Evolutionary conservation across 179 eudicot genomes (phyloP).

Genomic region (Spinacia oleracea): DNA sequence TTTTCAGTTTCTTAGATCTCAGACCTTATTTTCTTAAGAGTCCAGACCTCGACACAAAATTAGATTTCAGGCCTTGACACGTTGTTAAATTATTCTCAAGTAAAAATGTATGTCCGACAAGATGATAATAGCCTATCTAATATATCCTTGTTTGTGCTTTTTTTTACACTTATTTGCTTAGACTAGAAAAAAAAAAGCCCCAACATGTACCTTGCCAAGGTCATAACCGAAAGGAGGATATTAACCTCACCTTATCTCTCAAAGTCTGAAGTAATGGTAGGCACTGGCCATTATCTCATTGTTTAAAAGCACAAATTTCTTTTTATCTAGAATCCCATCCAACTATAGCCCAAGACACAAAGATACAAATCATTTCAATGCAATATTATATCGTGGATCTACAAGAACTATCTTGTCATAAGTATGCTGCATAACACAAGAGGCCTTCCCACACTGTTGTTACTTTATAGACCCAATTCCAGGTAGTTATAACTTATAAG

Average conservation of each 20-base stretch:
- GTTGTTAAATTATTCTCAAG: neutral
- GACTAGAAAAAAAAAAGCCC: too few species aligned
- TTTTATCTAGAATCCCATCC: neutral
- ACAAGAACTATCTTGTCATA: neutral
- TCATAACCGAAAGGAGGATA: neutral
- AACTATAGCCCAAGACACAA: neutral
- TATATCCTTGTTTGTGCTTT: too few species aligned
- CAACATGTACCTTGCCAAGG: neutral
- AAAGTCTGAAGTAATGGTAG: neutral
- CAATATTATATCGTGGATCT: neutral
- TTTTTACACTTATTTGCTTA: too few species aligned
- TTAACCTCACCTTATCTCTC: neutral
- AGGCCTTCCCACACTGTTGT: neutral
- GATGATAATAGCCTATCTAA: neutral
- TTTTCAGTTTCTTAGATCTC: neutral
- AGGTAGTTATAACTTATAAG: neutral
- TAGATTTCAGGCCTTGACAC: neutral
- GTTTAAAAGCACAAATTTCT: neutral
- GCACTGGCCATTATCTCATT: too few species aligned
- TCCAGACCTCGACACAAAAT: neutral
- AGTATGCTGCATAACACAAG: neutral
- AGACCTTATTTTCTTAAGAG: neutral
- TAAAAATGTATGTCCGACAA: neutral
- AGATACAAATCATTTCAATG: neutral
- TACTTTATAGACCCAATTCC: neutral